Evolutionary conservation across 2,329 filamentous ascomycete genomes (phyloP).

Genomic region (Lachnellula suecica): DNA sequence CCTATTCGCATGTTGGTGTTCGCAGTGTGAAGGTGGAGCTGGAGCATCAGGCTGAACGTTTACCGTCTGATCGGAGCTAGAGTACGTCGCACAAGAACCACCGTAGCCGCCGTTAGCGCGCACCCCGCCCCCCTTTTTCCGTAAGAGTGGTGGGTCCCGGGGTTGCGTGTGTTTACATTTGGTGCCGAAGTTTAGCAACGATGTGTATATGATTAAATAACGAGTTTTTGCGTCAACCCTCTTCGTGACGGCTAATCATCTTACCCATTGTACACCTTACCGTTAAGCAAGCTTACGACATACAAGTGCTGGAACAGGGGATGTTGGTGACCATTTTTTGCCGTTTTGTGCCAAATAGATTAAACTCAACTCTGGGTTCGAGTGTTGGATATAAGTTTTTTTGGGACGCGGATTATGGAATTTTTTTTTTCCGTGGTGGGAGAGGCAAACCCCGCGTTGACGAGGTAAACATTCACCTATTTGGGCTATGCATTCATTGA

Average conservation of each 20-base stretch:
- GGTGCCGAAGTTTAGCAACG: neutral
- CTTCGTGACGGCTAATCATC: too few relatives aligned
- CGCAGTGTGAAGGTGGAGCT: neutral
- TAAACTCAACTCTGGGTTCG: too few relatives aligned
- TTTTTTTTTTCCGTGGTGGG: neutral
- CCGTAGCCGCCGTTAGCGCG: too few relatives aligned
- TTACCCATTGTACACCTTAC: too few relatives aligned
- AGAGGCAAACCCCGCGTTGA: neutral
- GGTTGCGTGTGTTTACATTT: neutral
- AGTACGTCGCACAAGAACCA: too few relatives aligned
- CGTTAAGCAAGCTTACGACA: too few relatives aligned
- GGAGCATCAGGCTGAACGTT: neutral
- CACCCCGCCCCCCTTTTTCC: neutral
- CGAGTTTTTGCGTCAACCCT: too few relatives aligned
- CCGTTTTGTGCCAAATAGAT: too few relatives aligned
- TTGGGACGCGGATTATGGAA: neutral
- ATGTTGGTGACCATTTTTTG: too few relatives aligned
- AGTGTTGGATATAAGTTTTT: neutral
- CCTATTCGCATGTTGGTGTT: slow-evolving; percentile 12
- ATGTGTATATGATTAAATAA: neutral
- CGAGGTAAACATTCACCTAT: neutral
- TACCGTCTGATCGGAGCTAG: neutral
- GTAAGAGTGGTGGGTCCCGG: neutral
- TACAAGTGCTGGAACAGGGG: too few relatives aligned
- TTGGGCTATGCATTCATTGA: neutral